Base-by-base conservation (phyloP, 352 stramenopile species). In the Pythium graminicola region DNA sequence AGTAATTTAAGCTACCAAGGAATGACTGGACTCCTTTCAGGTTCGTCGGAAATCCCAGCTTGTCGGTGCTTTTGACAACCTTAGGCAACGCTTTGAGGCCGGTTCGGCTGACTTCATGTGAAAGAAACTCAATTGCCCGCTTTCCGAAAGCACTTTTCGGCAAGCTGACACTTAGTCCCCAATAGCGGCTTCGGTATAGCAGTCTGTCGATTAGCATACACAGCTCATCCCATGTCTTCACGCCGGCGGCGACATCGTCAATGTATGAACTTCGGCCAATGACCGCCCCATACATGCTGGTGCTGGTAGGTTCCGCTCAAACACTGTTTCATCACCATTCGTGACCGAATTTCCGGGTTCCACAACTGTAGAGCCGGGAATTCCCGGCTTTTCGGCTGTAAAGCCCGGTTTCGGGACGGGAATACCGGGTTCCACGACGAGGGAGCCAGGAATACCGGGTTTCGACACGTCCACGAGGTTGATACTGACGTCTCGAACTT, bases 1-100 rank as follows among this genome's bases (percentile, higher is more conserved):
- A 60, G 31, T 60, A 56, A 23, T 56, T 60, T 26, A 65, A 27
- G 14, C 35, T 56, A 8, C 57, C 50, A 3, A 60, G 13, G 38
- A 65, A 65, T 14, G 26, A 56, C 57, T 65, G 57, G 5, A 60
- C 50, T n/a, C 50, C 57, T 10, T 51, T 54, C 13, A 56, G 29
- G 14, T 28, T 56, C 11, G 24, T 47, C 16, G 57, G 57, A 36
- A 60, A 64, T 13, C 7, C 6, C n/a, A 57, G 16, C 0, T 50
- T 9, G 3, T 28, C 2, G 2, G 51, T 3, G 4, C 13, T 23
- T 31, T 60, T 59, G 1, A 8, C 36, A 4, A 52, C 31, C 31
- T 50, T 54, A 7, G 57, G 57, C n/a, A 14, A 22, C 4, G 57
- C 57, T 1, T 2, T 1, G 10, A 65, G 42, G 4, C 57, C 50